phyloP scores from a whole-genome alignment of 306 rosid genomes.

The Cyclanthera cordifolia region DNA sequence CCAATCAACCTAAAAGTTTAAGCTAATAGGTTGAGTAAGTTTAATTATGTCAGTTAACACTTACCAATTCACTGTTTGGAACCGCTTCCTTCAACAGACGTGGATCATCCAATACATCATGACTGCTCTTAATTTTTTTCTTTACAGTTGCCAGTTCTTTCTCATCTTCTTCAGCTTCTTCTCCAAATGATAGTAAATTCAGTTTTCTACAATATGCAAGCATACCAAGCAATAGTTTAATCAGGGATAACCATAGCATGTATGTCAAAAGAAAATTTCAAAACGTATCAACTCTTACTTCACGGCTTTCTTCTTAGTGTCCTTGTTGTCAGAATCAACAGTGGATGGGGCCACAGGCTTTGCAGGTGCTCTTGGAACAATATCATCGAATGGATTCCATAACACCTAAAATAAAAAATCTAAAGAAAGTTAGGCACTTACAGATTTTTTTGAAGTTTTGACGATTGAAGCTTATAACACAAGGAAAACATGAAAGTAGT shows the following conservation, averaged over 20 bases:
- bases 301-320: constrained; percentile 56
- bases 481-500: constrained; percentile 3
- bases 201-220: constrained; percentile 45
- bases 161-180: constrained; percentile 96
- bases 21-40: too few relatives aligned
- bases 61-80: constrained; percentile 40
- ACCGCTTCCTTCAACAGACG: constrained; percentile 68
- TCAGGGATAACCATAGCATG: neutral
- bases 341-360: constrained; percentile 25
- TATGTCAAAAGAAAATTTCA: neutral
- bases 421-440: constrained; percentile 15
- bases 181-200: constrained; percentile 86
- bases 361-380: constrained; percentile 52
- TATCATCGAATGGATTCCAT: constrained; percentile 93
- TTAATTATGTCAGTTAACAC: too few relatives aligned
- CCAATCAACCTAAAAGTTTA: too few relatives aligned
- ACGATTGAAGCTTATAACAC: neutral
- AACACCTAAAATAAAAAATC: constrained; percentile 34
- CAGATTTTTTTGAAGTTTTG: constrained; percentile 1
- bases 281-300: constrained; percentile 37
- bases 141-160: constrained; percentile 61
- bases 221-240: neutral
- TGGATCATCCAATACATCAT: constrained; percentile 91
- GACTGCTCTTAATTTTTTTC: constrained; percentile 91
- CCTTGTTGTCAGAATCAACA: constrained; percentile 44